Base-by-base conservation (phyloP, 306 rosid species). In the Abrus pulchellus region DNA sequence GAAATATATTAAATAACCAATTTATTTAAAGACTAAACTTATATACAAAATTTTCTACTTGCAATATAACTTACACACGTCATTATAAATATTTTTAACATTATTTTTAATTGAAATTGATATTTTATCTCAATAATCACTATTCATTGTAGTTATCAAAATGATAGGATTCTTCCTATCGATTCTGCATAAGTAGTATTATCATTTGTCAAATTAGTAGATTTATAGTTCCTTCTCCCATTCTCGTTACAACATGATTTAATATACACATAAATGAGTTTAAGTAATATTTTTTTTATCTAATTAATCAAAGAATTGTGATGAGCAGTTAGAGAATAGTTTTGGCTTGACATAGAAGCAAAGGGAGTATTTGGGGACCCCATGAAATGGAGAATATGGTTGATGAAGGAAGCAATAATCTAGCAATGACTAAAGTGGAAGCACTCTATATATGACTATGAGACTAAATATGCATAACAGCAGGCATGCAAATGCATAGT, bases 331-430 rank as follows among this genome's bases (percentile, higher is more conserved):
- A 36, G 40, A 36, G 40, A 36, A 36, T 36, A 47, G 53, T 49
- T 38, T 78, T 74, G 34, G 48, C 80, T 83, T 78, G 66, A 3
- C 68, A 66, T 6, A 40, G 30, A 83, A 74, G 81, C 52, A 57
- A 78, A 83, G 67, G 28, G 30, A 45, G 47, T 5, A 45, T 30
- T 4, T 9, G 29, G 29, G 86, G 88, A 79, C 12, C 80, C 88
- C 80, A 69, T 54, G 28, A 60, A 77, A 74, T 78, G 80, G 78
- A 74, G 12, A 36, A 20, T n/a, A 83, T 73, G 28, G 65, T 83
- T 54, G 70, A 64, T 76, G 13, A 5, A 64, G 29, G 14, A 20
- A 43, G n/a, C 36, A 75, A 56, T 56, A 72, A 62, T 63, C 9
- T 50, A 78, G 53, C 4, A 75, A 62, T 60, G 77, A 67, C 70